A percentile compares a stretch with the other conserved stretches of the same genome.
These are phyloP conservation scores for Meyerozyma elateridarum DNA, from an alignment of 1,139 yeast species.

Conservation along the genomic window DNA sequence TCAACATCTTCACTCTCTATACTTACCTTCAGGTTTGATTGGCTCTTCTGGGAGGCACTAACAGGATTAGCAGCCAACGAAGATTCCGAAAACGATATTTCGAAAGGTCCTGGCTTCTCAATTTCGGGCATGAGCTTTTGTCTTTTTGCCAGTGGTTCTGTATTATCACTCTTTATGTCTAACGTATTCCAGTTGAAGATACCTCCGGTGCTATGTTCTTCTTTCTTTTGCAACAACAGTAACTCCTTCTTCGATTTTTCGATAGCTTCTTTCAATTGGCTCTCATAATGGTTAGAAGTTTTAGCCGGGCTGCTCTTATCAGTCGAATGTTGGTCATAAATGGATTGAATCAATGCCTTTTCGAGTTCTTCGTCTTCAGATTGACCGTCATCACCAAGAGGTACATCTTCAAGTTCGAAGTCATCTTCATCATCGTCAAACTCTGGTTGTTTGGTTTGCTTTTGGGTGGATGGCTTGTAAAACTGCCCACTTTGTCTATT, in stretches of 20 bases:
- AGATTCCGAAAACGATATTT: constrained; percentile 7
- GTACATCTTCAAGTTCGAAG: constrained; percentile 20
- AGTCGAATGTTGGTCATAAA: constrained; percentile 28
- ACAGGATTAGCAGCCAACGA: background rate
- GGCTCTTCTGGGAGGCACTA: too few relatives aligned
- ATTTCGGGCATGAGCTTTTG: too few relatives aligned
- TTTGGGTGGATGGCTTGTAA: too few relatives aligned
- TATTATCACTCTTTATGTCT: too few relatives aligned
- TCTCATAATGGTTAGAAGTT: constrained; percentile 17
- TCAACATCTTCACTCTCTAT: constrained; percentile 6
- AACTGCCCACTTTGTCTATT: background rate
- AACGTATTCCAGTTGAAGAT: background rate
- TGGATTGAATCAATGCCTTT: constrained; percentile 33
- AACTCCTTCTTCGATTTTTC: constrained; percentile 41
- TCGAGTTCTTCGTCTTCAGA: constrained; percentile 28
- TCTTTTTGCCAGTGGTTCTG: constrained; percentile 6
- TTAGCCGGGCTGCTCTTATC: constrained; percentile 7
- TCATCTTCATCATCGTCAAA: constrained; percentile 19
- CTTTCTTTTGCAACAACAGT: constrained; percentile 16
- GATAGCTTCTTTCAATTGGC: constrained; percentile 42
- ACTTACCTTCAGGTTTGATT: too few relatives aligned
- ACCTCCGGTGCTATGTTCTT: constrained; percentile 10
- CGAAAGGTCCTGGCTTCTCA: too few relatives aligned
- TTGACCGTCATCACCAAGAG: constrained; percentile 11
- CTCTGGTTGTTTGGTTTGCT: background rate